Evolutionary conservation across 2,329 filamentous ascomycete genomes (phyloP), one percentile per base, ranked within the genome.

Genomic region (Hypoxylon sp.): DNA sequence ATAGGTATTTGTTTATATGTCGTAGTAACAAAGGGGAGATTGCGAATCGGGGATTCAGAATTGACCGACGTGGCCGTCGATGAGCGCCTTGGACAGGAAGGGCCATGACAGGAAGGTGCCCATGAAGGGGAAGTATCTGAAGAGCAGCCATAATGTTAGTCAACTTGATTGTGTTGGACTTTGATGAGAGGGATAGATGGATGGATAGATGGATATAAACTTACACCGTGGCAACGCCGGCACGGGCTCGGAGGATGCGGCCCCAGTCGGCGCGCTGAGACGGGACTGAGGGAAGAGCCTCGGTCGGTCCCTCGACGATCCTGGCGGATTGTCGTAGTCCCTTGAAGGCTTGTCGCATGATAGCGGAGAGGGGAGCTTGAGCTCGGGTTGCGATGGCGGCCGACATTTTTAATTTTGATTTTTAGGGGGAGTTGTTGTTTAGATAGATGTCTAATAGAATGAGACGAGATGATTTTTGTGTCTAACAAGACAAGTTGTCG

Each of bases 21-120:
- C n/a, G n/a, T n/a, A n/a, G n/a, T n/a, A n/a, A n/a, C n/a, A n/a
- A n/a, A n/a, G n/a, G n/a, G n/a, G n/a, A n/a, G n/a, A n/a, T n/a
- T n/a, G n/a, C n/a, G n/a, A n/a, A n/a, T n/a, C n/a, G n/a, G n/a
- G n/a, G 40, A 37, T 45, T 44, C 53, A 53, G 5, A 44, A 37
- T 12, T 38, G 25, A 38, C 52, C 48, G 45, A 71, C 54, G 58
- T 55, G 64, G 20, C 67, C 67, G 51, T 69, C 60, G 6, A 70
- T 16, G 20, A 59, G 8, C 7, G 35, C n/a, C 29, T 50, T 32
- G 35, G 57, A 57, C 7, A 65, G 25, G 7, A 58, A 51, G 1
- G 74, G 74, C 74, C 74, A 75, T 41, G 69, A 69, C n/a, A 76
- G 67, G 31, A 74, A 57, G 6, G 64, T 16, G 3, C 51, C 56